Conservation (phyloP, 441 rosid species). For the Breynia disticha region DNA sequence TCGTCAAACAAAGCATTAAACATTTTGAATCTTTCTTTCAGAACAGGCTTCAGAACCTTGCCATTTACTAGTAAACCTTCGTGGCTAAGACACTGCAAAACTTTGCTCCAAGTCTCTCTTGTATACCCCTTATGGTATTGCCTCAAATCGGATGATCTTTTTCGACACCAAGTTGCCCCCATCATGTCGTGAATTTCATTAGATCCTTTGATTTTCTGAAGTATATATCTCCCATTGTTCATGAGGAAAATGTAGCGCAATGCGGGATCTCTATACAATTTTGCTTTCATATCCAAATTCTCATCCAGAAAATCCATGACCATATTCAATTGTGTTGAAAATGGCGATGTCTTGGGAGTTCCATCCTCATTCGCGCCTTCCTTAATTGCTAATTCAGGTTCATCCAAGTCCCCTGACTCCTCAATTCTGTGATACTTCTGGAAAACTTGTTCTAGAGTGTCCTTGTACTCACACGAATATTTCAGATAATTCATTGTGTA, state of each 20-base stretch:
- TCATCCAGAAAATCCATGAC: constrained; percentile 49
- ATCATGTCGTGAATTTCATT: constrained; percentile 44
- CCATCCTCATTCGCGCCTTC: constrained; percentile 23
- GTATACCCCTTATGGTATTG: constrained; percentile 67
- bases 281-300: constrained; percentile 44
- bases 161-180: constrained; percentile 67
- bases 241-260: constrained; percentile 64
- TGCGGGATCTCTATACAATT: constrained; percentile 40
- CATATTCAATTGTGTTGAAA: constrained; percentile 29
- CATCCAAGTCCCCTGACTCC: constrained; percentile 1
- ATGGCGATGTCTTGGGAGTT: constrained; percentile 33
- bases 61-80: constrained; percentile 70
- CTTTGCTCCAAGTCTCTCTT: constrained; percentile 77
- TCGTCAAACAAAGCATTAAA: constrained; percentile 78
- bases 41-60: constrained; percentile 57
- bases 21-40: constrained; percentile 83
- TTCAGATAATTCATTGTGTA: constrained; percentile 69
- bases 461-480: constrained; percentile 58
- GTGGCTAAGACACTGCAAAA: constrained; percentile 49
- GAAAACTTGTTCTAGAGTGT: constrained; percentile 50
- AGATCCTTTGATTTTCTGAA: constrained; percentile 73
- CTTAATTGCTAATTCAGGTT: constrained; percentile 8
- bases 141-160: constrained; percentile 53
- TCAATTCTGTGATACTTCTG: constrained; percentile 18
- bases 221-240: constrained; percentile 89